Evolutionary conservation across 163 green algal species (phyloP), one percentile per base, ranked within the genome.

Genomic region (Scenedesmus sp.): DNA sequence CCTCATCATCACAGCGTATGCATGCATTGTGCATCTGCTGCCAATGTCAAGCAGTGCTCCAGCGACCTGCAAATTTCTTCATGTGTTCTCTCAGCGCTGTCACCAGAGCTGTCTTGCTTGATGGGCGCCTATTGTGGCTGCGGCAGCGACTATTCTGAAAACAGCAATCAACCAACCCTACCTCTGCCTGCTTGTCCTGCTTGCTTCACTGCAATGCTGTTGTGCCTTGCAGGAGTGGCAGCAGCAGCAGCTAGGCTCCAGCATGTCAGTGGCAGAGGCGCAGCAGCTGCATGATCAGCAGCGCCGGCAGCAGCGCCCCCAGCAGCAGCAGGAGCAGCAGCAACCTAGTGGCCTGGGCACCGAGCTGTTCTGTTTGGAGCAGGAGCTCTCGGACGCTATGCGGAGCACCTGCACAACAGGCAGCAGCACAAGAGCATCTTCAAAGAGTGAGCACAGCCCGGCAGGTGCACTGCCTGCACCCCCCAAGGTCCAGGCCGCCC

Each of bases 301-400:
- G 12, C 42, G 42, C 15, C 65, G 44, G 68, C 70, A 85, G 85
- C 85, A 76, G 70, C n/a, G n/a, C 30, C 30, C 56, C 22, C 56
- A 30, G 4, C 73, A 82, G 37, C 61, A 82, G 65, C 72, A 85
- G 84, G 65, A 68, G 70, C n/a, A 42, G 46, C 72, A 81, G 56
- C 83, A 59, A 10, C 7, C 9, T 0, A n/a, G 35, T 44, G 42
- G 56, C 7, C 42, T 59, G 0, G 72, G 65, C 46, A 72, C n/a
- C n/a, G 85, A 90, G 10, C 72, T 90, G 46, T 42, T 84, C 16
- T 53, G 70, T 9, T 33, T 90, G 33, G 85, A 84, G 33, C 85
- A 90, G 85, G 43, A 90, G 46, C 85, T 90, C n/a, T 40, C 44
- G 30, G 76, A 83, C n/a, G 49, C 85, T 73, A 49, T n/a, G 85